Percentiles rank a stretch among this genome's conserved stretches.
phyloP scores from a whole-genome alignment of 805 yeast species.

The Lipomyces spencermartinsiae region DNA sequence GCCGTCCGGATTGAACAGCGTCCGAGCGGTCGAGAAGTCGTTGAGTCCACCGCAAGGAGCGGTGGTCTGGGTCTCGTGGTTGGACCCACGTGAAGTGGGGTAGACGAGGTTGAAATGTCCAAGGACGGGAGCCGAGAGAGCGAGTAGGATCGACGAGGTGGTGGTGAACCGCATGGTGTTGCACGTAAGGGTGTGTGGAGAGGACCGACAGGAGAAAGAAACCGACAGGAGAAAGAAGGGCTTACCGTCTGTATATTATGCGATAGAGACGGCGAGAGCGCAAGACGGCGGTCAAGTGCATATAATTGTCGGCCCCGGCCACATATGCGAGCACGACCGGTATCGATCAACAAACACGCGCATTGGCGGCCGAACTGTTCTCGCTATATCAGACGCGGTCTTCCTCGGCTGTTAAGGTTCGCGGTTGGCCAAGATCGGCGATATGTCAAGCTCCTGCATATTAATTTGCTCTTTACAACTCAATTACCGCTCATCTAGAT shows the following conservation, averaged over 20 bases:
- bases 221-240: neutral
- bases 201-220: neutral
- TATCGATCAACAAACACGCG: too few species aligned
- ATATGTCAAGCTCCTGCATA: too few species aligned
- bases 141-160: conserved; percentile 19
- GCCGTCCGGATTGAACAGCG: conserved; percentile 39
- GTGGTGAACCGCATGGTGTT: conserved; percentile 33
- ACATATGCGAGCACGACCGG: conserved; percentile 1
- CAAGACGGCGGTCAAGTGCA: neutral
- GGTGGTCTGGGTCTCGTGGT: conserved; percentile 41
- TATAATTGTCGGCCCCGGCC: too few species aligned
- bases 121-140: conserved; percentile 37
- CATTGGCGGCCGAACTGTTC: too few species aligned
- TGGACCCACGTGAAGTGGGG: conserved; percentile 41
- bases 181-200: neutral
- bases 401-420: too few species aligned
- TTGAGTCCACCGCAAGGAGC: conserved; percentile 42
- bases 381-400: too few species aligned
- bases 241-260: too few species aligned
- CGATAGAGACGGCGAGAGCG: neutral
- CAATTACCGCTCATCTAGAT: too few species aligned
- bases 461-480: too few species aligned
- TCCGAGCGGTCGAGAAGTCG: conserved; percentile 33
- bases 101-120: conserved; percentile 42
- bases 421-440: too few species aligned